Base-by-base conservation (phyloP, 1,284 basidiomycete genomes). In the Papiliotrema nemorosa region DNA sequence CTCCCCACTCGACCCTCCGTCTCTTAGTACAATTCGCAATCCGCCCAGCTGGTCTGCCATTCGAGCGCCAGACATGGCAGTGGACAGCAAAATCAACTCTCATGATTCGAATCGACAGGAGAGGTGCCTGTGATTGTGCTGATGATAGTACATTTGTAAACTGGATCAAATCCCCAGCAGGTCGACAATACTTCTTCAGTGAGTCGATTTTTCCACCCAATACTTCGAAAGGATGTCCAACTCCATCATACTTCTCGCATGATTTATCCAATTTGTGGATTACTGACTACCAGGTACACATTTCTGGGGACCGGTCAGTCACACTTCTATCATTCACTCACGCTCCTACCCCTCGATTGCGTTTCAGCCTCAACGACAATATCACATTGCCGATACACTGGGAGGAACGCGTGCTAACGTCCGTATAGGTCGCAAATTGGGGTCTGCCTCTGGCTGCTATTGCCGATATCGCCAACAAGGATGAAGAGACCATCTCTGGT, bases 101-200 rank as follows among this genome's bases (percentile, higher is more conserved):
- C n/a, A n/a, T n/a, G n/a, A n/a, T n/a, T n/a, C n/a, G n/a, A n/a
- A n/a, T n/a, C n/a, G n/a, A n/a, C n/a, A n/a, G n/a, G n/a, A n/a
- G n/a, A n/a, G n/a, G n/a, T n/a, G n/a, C n/a, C n/a, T n/a, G n/a
- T n/a, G n/a, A n/a, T n/a, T n/a, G n/a, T n/a, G n/a, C n/a, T n/a
- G n/a, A n/a, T n/a, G n/a, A n/a, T n/a, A 60, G 60, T 21, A 37
- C 44, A 39, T 90, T 93, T 78, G 78, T 85, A 70, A 81, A 81
- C 66, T 94, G 90, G 90, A 64, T 88, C 67, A 86, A 86, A 66
- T 91, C 88, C 48, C 91, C 91, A 50, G 88, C 88, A 42, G 88
- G 87, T 20, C 80, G 88, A 64, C 83, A 90, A 63, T 96, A 96
- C 76, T 93, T 96, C 78, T 88, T 94, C 78, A 93, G 90, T 92